Conservation (phyloP, 163 green algal species). For the Coccomyxa subellipsoidea region DNA sequence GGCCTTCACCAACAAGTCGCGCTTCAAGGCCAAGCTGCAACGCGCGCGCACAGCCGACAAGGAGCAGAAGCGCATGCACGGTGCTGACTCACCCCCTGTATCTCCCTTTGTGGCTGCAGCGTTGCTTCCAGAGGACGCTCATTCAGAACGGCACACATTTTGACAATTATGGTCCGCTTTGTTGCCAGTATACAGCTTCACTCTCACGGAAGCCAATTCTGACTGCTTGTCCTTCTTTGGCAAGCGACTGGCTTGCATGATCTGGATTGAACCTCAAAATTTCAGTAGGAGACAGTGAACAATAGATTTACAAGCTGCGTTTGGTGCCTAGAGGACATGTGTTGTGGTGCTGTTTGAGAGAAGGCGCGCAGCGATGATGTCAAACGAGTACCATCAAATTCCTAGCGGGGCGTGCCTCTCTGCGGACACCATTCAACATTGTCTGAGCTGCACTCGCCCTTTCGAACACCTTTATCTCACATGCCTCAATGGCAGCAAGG, state of each 20-base stretch:
- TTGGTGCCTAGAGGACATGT: no score
- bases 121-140: no score
- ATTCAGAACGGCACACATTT: no score
- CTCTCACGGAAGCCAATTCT: background rate
- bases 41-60: constrained; percentile 70
- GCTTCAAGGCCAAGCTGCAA: constrained; percentile 53
- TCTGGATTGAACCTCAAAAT: no score
- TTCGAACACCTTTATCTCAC: no score
- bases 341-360: background rate
- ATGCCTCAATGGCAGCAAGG: no score
- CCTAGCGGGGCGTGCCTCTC: background rate
- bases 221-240: no score
- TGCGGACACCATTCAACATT: background rate
- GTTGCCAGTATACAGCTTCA: no score
- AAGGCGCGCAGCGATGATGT: background rate
- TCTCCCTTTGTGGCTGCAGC: background rate
- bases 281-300: no score
- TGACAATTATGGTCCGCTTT: no score
- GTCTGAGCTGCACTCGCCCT: background rate
- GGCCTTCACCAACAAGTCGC: constrained; percentile 70
- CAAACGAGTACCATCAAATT: background rate
- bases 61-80: constrained; percentile 87
- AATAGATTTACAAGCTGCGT: no score
- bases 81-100: constrained; percentile 28
- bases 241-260: no score